Evolutionary conservation across 768 basidiomycete genomes (phyloP), one percentile per base, ranked within the genome.

Genomic region (Leccinum disarticulatum): DNA sequence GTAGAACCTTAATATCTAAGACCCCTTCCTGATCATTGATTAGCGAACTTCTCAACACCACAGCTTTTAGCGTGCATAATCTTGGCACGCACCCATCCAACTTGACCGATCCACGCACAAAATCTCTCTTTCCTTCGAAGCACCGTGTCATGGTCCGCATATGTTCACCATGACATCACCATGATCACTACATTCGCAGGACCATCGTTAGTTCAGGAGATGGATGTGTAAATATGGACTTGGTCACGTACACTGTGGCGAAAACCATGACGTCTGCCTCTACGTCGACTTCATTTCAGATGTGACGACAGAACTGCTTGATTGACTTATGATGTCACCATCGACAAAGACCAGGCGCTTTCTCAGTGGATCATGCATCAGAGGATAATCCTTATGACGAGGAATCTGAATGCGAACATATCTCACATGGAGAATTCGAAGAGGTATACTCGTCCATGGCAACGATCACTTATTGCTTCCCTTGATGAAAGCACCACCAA

Each of bases 91-190:
- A 1, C 80, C 79, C 8, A 77, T 70, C 19, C n/a, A 33, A 84
- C 63, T 67, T 88, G 84, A 0, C 86, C 84, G 70, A 64, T 86
- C 77, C 33, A 87, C 60, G 30, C 86, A 81, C 88, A 86, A 83
- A 17, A 87, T 71, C 17, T 77, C 71, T 52, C 79, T 74, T 58
- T 84, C 73, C 59, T 77, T 72, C 43, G 76, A 66, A 1, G 74
- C 77, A 3, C 81, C 64, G 19, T 19, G 3, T 19, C 79, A 74
- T 11, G 79, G 72, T 0, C 79, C 82, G 35, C 81, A 77, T 11
- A 87, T 73, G 22, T 70, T 64, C 47, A 68, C 67, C 49, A 80
- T 66, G 15, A 74, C 70, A 10, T 75, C 70, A 25, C 70, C 68
- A 4, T 77, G 65, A 62, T 81, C 75, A 13, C 79, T 79, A 57